Evolutionary conservation across 306 rosid species (phyloP), one percentile per base, ranked within the genome.

Genomic region (Parietaria judaica): DNA sequence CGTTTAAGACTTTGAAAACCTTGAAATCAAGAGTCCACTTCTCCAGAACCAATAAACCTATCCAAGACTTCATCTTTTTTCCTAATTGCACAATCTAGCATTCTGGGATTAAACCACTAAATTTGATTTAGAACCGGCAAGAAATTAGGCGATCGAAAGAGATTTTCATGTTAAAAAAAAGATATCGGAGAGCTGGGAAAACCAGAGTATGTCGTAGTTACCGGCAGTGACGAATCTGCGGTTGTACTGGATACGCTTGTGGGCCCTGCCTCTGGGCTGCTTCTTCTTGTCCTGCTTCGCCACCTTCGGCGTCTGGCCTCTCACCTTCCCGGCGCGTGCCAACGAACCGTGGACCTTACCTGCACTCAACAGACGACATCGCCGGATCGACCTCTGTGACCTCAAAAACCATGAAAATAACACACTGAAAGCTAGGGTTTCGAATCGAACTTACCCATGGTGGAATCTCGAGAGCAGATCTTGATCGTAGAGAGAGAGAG

Each of bases 321-420:
- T 76, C 57, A 82, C 88, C 75, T 82, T 82, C 2, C 88, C 88
- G 35, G 88, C 88, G 74, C 84, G 88, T 31, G 88, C 88, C 72
- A 82, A 49, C 6, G 88, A 82, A 50, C 84, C 88, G 67, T 82
- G 88, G 68, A 82, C 88, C 70, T 82, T 82, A 14, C 88, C 88
- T 82, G 82, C 56, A 65, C 64, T 47, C 66, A 3, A 51, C 36
- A 58, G 71, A 61, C 57, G 50, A 16, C 3, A 49, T 9, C 14
- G 2, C 6, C 44, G 12, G 37, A 39, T 45, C n/a, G 11, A 31
- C 3, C 31, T 17, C 17, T 51, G 10, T 39, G 9, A 14, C 15
- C 44, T 41, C 2, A 14, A 3, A 43, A 15, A 13, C 17, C 13
- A 60, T 1, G 62, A 0, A 51, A 7, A 11, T 9, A 8, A 23